phyloP scores from a whole-genome alignment of 345 rosid genomes.

The Heritiera fomes region DNA sequence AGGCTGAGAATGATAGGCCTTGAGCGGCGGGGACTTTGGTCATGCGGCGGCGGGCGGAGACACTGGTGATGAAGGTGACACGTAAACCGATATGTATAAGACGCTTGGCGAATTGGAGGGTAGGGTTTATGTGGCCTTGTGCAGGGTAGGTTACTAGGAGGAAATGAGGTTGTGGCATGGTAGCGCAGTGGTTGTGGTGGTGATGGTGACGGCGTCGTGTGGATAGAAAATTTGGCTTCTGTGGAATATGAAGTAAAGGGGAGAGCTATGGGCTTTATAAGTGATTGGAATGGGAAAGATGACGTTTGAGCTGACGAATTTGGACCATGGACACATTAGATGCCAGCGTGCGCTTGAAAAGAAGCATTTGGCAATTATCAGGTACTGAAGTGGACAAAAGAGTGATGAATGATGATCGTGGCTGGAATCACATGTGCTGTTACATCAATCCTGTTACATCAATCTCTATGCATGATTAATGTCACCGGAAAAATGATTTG shows the following conservation, averaged over 20 bases:
- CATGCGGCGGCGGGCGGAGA: slow-evolving; percentile 50
- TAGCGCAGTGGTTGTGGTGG: neutral
- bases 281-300: neutral
- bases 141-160: slow-evolving; percentile 51
- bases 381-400: too few relatives aligned
- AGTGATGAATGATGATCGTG: too few relatives aligned
- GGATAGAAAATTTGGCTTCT: neutral
- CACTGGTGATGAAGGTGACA: slow-evolving; percentile 50
- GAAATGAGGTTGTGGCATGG: slow-evolving; percentile 41
- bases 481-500: too few relatives aligned
- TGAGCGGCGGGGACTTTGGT: slow-evolving; percentile 24
- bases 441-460: too few relatives aligned
- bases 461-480: too few relatives aligned
- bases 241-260: neutral
- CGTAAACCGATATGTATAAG: slow-evolving; percentile 45
- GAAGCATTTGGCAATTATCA: too few relatives aligned
- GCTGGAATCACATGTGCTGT: too few relatives aligned
- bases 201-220: neutral
- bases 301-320: slow-evolving; percentile 9
- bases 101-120: slow-evolving; percentile 59
- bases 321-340: neutral
- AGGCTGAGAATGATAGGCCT: slow-evolving; percentile 45
- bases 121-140: slow-evolving; percentile 73
- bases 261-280: neutral
- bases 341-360: too few relatives aligned